phyloP scores from a whole-genome alignment of 2,329 filamentous ascomycete genomes.

The Metarhizium guizhouense region DNA sequence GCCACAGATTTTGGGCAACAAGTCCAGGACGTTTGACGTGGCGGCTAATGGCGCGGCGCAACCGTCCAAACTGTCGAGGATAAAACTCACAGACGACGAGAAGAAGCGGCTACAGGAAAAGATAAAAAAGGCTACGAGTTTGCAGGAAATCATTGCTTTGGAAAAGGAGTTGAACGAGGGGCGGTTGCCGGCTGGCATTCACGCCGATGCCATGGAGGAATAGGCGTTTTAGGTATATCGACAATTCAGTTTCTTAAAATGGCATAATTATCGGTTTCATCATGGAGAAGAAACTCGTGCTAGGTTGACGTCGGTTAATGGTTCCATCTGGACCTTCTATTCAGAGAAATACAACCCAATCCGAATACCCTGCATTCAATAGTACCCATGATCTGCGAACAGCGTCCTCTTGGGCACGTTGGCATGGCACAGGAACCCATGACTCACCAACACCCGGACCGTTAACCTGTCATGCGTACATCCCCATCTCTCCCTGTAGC shows the following conservation, averaged over 20 bases:
- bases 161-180: constrained; percentile 93
- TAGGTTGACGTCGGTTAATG: background rate
- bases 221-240: constrained; percentile 18
- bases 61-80: constrained; percentile 59
- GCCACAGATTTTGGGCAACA: constrained; percentile 67
- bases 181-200: constrained; percentile 63
- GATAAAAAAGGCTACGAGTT: constrained; percentile 78
- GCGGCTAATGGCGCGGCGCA: constrained; percentile 34
- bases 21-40: constrained; percentile 64
- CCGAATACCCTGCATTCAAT: background rate
- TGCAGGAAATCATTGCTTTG: constrained; percentile 81
- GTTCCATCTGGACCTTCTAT: background rate
- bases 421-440: background rate
- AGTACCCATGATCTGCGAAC: background rate
- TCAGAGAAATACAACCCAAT: background rate
- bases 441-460: background rate
- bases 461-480: constrained; percentile 50
- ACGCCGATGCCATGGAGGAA: constrained; percentile 52
- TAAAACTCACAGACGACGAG: constrained; percentile 83
- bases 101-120: constrained; percentile 75
- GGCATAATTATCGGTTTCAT: background rate
- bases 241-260: background rate
- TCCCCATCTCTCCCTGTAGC: constrained; percentile 37
- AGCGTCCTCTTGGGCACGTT: background rate
- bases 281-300: background rate